Base-by-base conservation (phyloP, 306 rosid genomes). In the Rosa lucieae region DNA sequence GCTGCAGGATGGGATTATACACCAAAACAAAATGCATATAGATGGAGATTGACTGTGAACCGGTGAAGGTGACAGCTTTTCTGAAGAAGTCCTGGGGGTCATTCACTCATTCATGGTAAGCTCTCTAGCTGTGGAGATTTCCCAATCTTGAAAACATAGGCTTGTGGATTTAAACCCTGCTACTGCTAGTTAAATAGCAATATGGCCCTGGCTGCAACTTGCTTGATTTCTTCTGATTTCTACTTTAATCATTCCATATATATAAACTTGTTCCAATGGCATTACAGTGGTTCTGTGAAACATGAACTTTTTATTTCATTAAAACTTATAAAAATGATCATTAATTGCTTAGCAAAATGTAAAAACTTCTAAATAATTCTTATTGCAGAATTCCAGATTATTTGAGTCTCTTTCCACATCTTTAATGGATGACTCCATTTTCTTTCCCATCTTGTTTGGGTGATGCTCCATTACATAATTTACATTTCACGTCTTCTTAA, bases 401-500 rank as follows among this genome's bases (percentile, higher is more conserved):
- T 62, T 18, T 7, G 17, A 13, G 21, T 17, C 39, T 47, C 29
- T 32, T 49, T 13, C 51, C 52, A 55, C 67, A 53, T 59, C 46
- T 43, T 76, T 72, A 63, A 8, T 40, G 48, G 48, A 20, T 37
- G 39, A 13, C 51, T 7, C 72, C 73, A 48, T 48, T 77, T n/a
- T 47, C 80, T 66, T 77, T 11, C 1, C 51, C 73, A 1, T 66
- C 62, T 48, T 72, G 17, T 47, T 49, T 23, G 8, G 47, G 74
- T 39, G 35, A 7, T 49, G 74, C 20, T 66, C 80, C 80, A n/a
- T 77, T 62, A 11, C 79, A 65, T 1, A 35, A 35, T 15, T 35
- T 65, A 7, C 46, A 77, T 67, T 77, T 77, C 23, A 77, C 26
- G 26, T 23, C 26, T 23, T 23, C 65, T 65, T 18, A 48, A 46